Base-by-base conservation (phyloP, 768 basidiomycete species). In the button mushroom (Agaricus bisporus) region DNA sequence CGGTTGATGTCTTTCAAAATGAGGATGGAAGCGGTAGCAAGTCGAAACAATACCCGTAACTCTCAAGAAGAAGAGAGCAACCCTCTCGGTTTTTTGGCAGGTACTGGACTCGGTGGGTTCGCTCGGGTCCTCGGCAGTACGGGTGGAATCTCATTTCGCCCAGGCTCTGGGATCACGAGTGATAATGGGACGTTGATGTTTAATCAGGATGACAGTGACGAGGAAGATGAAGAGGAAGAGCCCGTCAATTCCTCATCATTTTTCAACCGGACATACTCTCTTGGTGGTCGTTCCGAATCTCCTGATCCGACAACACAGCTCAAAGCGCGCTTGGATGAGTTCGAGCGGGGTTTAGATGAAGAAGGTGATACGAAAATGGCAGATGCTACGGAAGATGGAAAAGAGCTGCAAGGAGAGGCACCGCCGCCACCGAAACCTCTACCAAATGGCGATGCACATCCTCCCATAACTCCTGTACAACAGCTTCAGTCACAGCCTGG, bases 131-230 rank as follows among this genome's bases (percentile, higher is more conserved):
- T 65, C 49, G 64, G 67, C 11, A 37, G 67, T 20, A 62, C 61
- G 25, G 80, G 82, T 28, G 85, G 86, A 32, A 85, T 91, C 56
- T 82, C 83, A 14, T 86, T 85, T 64, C 69, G 74, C 56, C 84
- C 80, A 6, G 77, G 76, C 32, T 69, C 73, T 18, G 75, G 74
- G 48, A 77, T 82, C 61, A 69, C 76, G 65, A 74, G 63, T 56
- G 80, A 80, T 54, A 62, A 60, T 36, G 75, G 77, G 11, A 66
- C 70, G 17, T 67, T 86, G 61, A 84, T 86, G 81, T 88, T 88
- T 60, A 79, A 74, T 36, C 70, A 78, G 32, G 81, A 86, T 42
- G 83, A 84, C 18, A 78, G 79, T 39, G 82, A 84, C 26, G 80
- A 84, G 28, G 82, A 83, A 0, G 79, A 78, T 14, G 82, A 82